Evolutionary conservation across 139 green algal species (phyloP).

Genomic region (Pleodorina starrii): DNA sequence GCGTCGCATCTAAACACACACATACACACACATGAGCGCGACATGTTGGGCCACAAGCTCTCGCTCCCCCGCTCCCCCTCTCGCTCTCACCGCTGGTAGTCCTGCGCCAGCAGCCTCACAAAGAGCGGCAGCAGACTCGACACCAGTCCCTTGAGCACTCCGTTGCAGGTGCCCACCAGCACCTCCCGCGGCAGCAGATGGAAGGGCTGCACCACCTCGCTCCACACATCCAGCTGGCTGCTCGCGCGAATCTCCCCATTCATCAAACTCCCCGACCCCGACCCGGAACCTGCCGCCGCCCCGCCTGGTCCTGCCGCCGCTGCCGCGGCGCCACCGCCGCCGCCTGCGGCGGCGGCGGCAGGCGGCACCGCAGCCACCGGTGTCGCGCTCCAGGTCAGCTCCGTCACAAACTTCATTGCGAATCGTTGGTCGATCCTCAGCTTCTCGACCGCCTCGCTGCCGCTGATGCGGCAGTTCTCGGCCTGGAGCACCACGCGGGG

Average conservation of each 20-base stretch:
- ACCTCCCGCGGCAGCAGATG: conserved; percentile 75
- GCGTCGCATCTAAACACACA: too few species aligned
- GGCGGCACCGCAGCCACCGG: neutral
- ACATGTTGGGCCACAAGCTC: too few species aligned
- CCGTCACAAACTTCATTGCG: conserved; percentile 61
- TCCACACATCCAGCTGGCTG: conserved; percentile 59
- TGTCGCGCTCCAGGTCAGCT: conserved; percentile 61
- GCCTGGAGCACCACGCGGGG: conserved; percentile 25
- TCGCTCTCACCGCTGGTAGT: conserved; percentile 60
- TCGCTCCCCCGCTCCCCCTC: too few species aligned
- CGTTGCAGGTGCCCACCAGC: conserved; percentile 69
- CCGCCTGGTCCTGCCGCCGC: neutral
- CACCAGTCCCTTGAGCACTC: conserved; percentile 68
- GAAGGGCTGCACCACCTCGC: conserved; percentile 72
- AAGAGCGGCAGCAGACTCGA: conserved; percentile 75
- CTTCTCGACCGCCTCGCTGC: conserved; percentile 60
- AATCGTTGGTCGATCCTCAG: conserved; percentile 69
- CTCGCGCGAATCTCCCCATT: conserved; percentile 50
- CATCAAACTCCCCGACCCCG: neutral
- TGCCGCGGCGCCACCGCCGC: neutral
- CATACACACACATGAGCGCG: too few species aligned
- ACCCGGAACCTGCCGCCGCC: neutral
- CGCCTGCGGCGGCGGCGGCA: neutral
- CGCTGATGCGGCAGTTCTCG: conserved; percentile 63
- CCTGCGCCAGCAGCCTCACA: conserved; percentile 63